These are phyloP conservation scores for Lentinus polychrous DNA, from an alignment of 1,284 basidiomycete genomes.

Conservation along the genomic window DNA sequence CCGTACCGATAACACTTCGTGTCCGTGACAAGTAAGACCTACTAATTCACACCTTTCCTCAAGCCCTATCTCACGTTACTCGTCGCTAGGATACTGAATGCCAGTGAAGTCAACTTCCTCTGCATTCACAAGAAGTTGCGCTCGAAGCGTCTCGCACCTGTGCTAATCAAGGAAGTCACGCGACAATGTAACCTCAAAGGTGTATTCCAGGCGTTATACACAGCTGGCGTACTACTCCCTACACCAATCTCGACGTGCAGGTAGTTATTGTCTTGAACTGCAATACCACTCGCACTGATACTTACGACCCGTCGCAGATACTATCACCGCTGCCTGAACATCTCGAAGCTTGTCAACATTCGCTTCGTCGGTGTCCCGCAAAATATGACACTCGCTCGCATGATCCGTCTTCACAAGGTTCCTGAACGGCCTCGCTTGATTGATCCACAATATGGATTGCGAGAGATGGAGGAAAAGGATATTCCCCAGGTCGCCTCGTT, in stretches of 20 bases:
- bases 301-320: constrained; percentile 46
- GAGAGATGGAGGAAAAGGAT: constrained; percentile 86
- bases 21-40: constrained; percentile 79
- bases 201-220: constrained; percentile 97
- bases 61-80: neutral
- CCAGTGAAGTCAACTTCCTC: constrained; percentile 95
- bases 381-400: constrained; percentile 79
- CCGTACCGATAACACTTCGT: constrained; percentile 79
- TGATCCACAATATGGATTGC: constrained; percentile 43
- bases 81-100: constrained; percentile 51
- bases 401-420: constrained; percentile 72
- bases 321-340: constrained; percentile 89
- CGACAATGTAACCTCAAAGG: constrained; percentile 86
- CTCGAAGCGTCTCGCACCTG: constrained; percentile 91
- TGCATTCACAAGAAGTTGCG: constrained; percentile 98
- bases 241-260: constrained; percentile 84
- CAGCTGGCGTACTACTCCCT: constrained; percentile 84
- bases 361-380: constrained; percentile 86
- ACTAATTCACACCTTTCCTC: constrained; percentile 9
- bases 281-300: neutral
- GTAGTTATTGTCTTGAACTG: constrained; percentile 31
- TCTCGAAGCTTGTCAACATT: constrained; percentile 88
- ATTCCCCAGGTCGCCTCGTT: constrained; percentile 69
- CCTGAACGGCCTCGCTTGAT: constrained; percentile 42
- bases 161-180: constrained; percentile 98